Base-by-base conservation (phyloP, 352 stramenopile genomes). In the Aphanomyces invadans region DNA sequence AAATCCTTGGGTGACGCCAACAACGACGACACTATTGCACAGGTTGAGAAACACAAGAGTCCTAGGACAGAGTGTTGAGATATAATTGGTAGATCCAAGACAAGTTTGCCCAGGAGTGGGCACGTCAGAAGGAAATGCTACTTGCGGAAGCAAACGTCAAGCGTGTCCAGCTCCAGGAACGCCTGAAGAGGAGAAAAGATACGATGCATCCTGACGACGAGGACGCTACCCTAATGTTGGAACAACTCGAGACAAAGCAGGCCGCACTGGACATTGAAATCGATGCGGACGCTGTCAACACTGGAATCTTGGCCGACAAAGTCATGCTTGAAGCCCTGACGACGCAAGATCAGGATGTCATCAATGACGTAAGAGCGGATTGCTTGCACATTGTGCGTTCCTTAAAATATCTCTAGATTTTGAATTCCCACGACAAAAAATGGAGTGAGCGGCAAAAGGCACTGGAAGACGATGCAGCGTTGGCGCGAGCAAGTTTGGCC, bases 111-210 rank as follows among this genome's bases (percentile, higher is more conserved):
- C 0, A 45, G 28, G 42, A 67, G 4, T 67, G 60, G 60, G 42
- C 42, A 2, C 5, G 17, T 12, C 60, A 67, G 25, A 28, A 57
- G 32, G 25, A 23, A 28, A 12, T 67, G 12, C 42, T 59, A 19
- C 23, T 10, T 15, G 19, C 60, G 17, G 60, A 67, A 31, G 23
- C 42, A 2, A 28, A 19, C 3, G 19, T 67, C 10, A 57, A 48
- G 63, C 67, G n/a, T 57, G 63, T 65, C 36, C 70, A 80, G 39
- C 60, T 80, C 0, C 56, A 33, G 5, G 68, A 68, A 36, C 69
- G 72, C 5, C 53, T 80, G 23, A 68, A 68, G 53, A 67, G 59
- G 31, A 74, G 73, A 31, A 55, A 60, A 2, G 42, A 71, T 38
- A 19, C 26, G 12, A 62, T 33, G 28, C 2, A n/a, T 19, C 74